phyloP scores from a whole-genome alignment of 768 basidiomycete species.

The Agrocybe pediades region DNA sequence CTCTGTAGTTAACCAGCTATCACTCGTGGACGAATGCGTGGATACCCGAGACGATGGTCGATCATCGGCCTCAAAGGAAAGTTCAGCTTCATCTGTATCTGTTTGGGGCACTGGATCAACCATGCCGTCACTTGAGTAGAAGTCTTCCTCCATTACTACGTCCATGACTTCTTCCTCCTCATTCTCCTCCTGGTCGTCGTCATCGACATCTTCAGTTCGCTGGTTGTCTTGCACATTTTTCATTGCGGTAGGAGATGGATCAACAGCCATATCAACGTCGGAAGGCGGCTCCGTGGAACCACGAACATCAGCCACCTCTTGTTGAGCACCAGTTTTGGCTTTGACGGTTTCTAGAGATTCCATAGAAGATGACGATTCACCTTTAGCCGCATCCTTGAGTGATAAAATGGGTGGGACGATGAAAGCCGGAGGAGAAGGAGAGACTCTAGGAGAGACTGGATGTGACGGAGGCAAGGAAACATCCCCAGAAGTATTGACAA shows the following conservation, averaged over 20 bases:
- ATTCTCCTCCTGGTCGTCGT: no score
- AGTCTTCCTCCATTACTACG: background rate
- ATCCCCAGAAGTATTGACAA: background rate
- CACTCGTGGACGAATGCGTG: constrained; percentile 11
- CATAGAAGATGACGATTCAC: no score
- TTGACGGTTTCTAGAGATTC: background rate
- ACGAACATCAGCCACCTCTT: background rate
- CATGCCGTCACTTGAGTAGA: background rate
- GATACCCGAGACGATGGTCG: constrained; percentile 12
- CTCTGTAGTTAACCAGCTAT: background rate
- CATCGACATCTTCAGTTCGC: no score
- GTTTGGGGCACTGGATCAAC: background rate
- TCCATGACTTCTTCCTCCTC: constrained; percentile 2
- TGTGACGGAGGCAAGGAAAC: background rate
- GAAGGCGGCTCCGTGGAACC: background rate
- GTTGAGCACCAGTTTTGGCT: background rate
- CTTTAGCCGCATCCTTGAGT: no score
- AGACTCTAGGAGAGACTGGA: background rate
- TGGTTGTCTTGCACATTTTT: no score
- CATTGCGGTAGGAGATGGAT: background rate
- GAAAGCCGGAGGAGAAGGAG: background rate
- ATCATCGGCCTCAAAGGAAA: background rate
- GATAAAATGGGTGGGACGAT: no score
- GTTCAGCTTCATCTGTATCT: constrained; percentile 1
- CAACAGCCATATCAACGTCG: constrained; percentile 1